Percentiles rank a stretch among this genome's conserved stretches.
These are phyloP conservation scores for Heritiera fomes DNA, from an alignment of 345 rosid genomes.

Conservation along the genomic window DNA sequence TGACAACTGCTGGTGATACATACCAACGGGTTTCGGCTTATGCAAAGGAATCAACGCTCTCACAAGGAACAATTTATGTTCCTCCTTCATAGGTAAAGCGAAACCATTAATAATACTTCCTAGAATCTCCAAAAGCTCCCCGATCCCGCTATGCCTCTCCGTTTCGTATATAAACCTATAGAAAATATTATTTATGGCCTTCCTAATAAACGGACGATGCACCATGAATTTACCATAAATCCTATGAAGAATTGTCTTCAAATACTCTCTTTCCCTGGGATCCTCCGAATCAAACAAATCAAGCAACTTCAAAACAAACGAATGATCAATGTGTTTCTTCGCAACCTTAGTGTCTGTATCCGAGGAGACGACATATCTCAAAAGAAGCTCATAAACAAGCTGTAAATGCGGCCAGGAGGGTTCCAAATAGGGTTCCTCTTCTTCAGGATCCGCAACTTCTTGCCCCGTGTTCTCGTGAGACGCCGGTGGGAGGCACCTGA, in stretches of 20 bases:
- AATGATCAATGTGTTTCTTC: conserved; percentile 73
- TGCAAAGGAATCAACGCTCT: conserved; percentile 88
- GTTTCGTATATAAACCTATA: conserved; percentile 87
- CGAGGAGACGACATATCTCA: conserved; percentile 73
- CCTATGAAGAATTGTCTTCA: conserved; percentile 82
- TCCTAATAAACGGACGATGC: conserved; percentile 86
- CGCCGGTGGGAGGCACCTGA: conserved; percentile 77
- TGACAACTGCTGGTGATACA: conserved; percentile 86
- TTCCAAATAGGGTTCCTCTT: conserved; percentile 80
- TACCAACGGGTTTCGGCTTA: conserved; percentile 63
- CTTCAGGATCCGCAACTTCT: conserved; percentile 66
- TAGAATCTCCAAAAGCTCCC: conserved; percentile 81
- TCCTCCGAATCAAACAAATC: conserved; percentile 88
- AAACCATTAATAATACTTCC: conserved; percentile 93
- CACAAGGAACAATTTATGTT: conserved; percentile 82
- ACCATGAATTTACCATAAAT: conserved; percentile 95
- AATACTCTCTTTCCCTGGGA: conserved; percentile 80
- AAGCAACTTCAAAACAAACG: conserved; percentile 67
- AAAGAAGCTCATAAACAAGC: conserved; percentile 73
- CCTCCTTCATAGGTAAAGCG: conserved; percentile 95
- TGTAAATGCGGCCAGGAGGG: conserved; percentile 93
- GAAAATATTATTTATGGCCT: conserved; percentile 72
- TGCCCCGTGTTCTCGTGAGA: conserved; percentile 81
- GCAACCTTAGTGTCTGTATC: conserved; percentile 83
- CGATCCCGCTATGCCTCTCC: conserved; percentile 80